Conservation (phyloP, 805 yeast genomes). For the Yarrowia deformans region DNA sequence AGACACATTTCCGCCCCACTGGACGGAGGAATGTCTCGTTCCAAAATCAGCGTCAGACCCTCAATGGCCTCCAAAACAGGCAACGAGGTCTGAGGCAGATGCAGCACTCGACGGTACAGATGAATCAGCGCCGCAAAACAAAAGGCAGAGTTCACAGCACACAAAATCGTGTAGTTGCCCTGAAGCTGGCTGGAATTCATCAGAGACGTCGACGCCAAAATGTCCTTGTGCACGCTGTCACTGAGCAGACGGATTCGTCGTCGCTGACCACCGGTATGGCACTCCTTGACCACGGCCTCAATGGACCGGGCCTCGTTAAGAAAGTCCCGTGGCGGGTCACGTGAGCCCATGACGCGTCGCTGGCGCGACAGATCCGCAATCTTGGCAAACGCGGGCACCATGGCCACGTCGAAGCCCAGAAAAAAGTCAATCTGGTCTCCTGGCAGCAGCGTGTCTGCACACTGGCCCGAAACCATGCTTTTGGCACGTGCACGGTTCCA, state of each 20-base stretch:
- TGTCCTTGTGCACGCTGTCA: conserved; percentile 41
- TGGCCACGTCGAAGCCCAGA: conserved; percentile 67
- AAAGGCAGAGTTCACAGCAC: conserved; percentile 60
- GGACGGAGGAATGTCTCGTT: conserved; percentile 54
- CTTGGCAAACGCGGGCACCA: conserved; percentile 65
- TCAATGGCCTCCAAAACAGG: conserved; percentile 59
- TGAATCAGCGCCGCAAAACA: conserved; percentile 63
- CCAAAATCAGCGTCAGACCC: conserved; percentile 53
- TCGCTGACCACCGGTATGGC: conserved; percentile 10
- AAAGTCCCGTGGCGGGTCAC: conserved; percentile 19
- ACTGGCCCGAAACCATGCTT: conserved; percentile 20
- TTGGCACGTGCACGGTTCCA: conserved; percentile 41
- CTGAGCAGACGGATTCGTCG: neutral
- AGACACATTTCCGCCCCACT: conserved; percentile 64
- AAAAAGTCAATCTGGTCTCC: conserved; percentile 44
- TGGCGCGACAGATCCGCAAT: conserved; percentile 55
- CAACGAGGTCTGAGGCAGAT: conserved; percentile 56
- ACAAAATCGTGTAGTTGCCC: conserved; percentile 47
- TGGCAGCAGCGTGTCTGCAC: conserved; percentile 37
- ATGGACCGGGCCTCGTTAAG: conserved; percentile 24
- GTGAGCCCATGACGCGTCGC: conserved; percentile 41
- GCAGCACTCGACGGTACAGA: conserved; percentile 62
- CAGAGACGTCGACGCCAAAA: conserved; percentile 42
- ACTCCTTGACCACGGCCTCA: conserved; percentile 18
- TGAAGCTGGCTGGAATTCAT: conserved; percentile 42